These are phyloP conservation scores for Rhizopogon vinicolor DNA, from an alignment of 768 basidiomycete genomes.

Conservation along the genomic window DNA sequence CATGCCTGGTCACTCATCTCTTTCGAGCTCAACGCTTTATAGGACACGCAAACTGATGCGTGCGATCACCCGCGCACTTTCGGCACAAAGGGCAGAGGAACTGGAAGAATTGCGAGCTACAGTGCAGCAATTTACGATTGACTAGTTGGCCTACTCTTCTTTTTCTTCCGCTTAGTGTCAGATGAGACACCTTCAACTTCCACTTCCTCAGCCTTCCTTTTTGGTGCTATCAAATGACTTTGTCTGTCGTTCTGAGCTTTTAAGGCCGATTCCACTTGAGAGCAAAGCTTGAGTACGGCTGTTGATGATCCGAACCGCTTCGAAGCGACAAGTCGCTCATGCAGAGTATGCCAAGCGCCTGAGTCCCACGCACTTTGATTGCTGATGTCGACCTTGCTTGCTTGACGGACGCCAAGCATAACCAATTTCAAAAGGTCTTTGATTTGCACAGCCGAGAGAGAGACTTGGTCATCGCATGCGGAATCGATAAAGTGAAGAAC, in stretches of 20 bases:
- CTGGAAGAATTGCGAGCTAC: slow-evolving; percentile 19
- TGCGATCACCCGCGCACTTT: not conserved
- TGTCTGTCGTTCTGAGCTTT: slow-evolving; percentile 13
- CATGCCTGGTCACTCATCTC: not conserved
- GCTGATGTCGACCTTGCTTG: slow-evolving; percentile 34
- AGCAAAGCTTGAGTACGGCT: slow-evolving; percentile 58
- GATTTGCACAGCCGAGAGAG: slow-evolving; percentile 56
- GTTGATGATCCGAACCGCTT: slow-evolving; percentile 60
- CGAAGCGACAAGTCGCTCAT: slow-evolving; percentile 40
- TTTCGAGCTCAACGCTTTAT: not conserved
- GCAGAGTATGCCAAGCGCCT: slow-evolving; percentile 48
- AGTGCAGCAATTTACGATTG: not conserved
- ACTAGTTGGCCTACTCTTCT: slow-evolving; percentile 23
- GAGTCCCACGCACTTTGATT: slow-evolving; percentile 54
- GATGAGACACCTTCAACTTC: slow-evolving; percentile 26
- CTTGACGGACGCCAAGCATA: slow-evolving; percentile 59
- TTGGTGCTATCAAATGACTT: slow-evolving; percentile 23
- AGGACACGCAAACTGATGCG: not conserved
- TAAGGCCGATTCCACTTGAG: slow-evolving; percentile 46
- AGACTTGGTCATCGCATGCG: slow-evolving; percentile 42
- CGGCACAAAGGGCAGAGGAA: slow-evolving; percentile 9
- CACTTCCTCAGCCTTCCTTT: slow-evolving; percentile 37
- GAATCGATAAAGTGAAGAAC: slow-evolving; percentile 44
- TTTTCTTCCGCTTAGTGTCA: slow-evolving; percentile 42
- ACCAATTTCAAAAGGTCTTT: slow-evolving; percentile 80